Conservation (phyloP, 2,329 filamentous ascomycete species). For the Tolypocladium inflatum region DNA sequence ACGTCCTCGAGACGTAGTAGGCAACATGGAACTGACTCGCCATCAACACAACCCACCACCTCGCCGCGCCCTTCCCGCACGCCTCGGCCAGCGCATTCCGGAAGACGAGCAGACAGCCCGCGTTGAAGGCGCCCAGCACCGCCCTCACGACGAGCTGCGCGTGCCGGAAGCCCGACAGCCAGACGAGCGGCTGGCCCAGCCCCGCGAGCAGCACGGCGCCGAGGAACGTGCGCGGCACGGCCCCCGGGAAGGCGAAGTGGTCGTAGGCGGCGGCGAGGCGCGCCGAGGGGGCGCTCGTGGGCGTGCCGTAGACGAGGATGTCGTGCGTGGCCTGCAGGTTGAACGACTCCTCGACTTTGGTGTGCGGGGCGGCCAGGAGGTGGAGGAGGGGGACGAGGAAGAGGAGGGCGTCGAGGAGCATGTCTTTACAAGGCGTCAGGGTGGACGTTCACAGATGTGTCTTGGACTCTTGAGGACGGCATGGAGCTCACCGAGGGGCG, state of each 20-base stretch:
- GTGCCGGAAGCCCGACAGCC: constrained; percentile 43
- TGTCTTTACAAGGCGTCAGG: constrained; percentile 9
- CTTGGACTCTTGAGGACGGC: neutral
- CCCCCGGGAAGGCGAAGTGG: constrained; percentile 82
- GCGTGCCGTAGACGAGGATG: constrained; percentile 72
- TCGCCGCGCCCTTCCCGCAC: constrained; percentile 58
- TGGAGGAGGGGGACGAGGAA: constrained; percentile 58
- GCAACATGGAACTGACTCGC: constrained; percentile 84
- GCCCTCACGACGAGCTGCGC: constrained; percentile 59
- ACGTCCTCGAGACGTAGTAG: constrained; percentile 83
- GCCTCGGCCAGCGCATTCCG: constrained; percentile 51
- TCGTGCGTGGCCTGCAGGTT: constrained; percentile 93
- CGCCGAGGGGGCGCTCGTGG: constrained; percentile 29
- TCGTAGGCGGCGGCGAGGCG: constrained; percentile 63
- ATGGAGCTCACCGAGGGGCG: constrained; percentile 8
- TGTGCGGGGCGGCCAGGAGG: constrained; percentile 71
- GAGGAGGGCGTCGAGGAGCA: constrained; percentile 16
- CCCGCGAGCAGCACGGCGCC: constrained; percentile 70
- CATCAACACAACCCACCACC: constrained; percentile 75
- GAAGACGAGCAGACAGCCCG: constrained; percentile 57
- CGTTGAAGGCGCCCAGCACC: constrained; percentile 72
- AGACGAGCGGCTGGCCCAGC: constrained; percentile 56
- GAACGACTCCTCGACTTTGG: constrained; percentile 98
- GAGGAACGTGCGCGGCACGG: constrained; percentile 83
- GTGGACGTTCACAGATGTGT: neutral